Conservation (phyloP, 805 yeast genomes). For the Candida vartiovaarae region DNA sequence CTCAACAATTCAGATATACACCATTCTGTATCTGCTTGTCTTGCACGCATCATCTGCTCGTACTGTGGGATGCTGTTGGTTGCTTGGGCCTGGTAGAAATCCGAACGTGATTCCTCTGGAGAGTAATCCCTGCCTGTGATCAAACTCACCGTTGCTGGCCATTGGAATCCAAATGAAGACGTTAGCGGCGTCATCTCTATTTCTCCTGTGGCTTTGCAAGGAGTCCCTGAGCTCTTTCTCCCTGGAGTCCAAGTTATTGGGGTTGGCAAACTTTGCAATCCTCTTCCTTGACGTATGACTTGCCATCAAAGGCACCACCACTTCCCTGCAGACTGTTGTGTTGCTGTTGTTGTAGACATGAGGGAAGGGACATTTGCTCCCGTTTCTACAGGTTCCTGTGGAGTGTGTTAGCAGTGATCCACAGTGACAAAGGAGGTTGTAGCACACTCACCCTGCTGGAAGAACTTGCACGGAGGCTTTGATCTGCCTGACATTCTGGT, state of each 20-base stretch:
- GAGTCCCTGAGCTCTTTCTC: slow-evolving; percentile 24
- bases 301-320: neutral
- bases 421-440: neutral
- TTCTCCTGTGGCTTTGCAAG: slow-evolving; percentile 9
- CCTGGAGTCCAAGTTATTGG: slow-evolving; percentile 14
- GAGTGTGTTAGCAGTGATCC: neutral
- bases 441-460: slow-evolving; percentile 28
- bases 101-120: slow-evolving; percentile 44
- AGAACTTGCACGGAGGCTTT: slow-evolving; percentile 36
- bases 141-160: slow-evolving; percentile 41
- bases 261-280: slow-evolving; percentile 3
- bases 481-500: slow-evolving; percentile 17
- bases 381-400: slow-evolving; percentile 32
- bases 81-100: slow-evolving; percentile 36
- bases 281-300: neutral
- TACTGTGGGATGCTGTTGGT: slow-evolving; percentile 31
- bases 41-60: slow-evolving; percentile 32
- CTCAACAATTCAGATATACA: slow-evolving; percentile 32
- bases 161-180: slow-evolving; percentile 40
- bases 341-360: slow-evolving; percentile 27
- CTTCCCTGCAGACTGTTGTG: neutral
- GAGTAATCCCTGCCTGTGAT: slow-evolving; percentile 48
- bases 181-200: slow-evolving; percentile 27
- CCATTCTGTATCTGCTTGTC: slow-evolving; percentile 40
- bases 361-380: slow-evolving; percentile 35